These are phyloP conservation scores for Coriaria nepalensis DNA, from an alignment of 306 rosid genomes.

Conservation along the genomic window DNA sequence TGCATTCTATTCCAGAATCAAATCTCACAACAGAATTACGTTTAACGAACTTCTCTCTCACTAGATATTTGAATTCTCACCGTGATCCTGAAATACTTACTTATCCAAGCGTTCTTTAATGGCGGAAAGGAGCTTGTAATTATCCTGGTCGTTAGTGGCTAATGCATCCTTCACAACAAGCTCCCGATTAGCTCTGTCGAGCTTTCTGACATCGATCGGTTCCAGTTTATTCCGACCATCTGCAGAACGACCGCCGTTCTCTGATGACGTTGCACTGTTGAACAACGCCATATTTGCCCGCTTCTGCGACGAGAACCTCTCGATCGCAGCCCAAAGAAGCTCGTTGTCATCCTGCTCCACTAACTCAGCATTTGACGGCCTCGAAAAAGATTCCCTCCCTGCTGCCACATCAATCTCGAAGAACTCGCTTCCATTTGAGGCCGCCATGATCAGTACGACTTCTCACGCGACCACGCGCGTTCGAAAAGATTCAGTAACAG, in stretches of 20 bases:
- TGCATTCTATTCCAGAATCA: no score
- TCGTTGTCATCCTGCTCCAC: conserved; percentile 54
- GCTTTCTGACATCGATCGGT: conserved; percentile 51
- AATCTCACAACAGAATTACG: not conserved
- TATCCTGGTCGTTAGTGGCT: conserved; percentile 69
- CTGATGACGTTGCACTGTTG: conserved; percentile 17
- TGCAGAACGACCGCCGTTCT: not conserved
- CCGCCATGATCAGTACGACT: conserved; percentile 42
- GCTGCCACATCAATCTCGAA: conserved; percentile 31
- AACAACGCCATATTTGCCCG: conserved; percentile 40
- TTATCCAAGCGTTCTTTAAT: conserved; percentile 60
- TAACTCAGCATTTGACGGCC: conserved; percentile 55
- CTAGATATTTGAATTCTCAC: no score
- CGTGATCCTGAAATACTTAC: no score
- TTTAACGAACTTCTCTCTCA: no score
- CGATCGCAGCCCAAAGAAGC: conserved; percentile 65
- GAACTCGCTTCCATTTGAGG: conserved; percentile 72
- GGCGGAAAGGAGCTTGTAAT: conserved; percentile 45
- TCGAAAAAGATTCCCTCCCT: conserved; percentile 22
- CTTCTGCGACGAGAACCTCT: conserved; percentile 46
- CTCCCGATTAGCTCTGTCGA: conserved; percentile 40
- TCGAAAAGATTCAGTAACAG: no score
- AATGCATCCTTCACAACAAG: conserved; percentile 57
- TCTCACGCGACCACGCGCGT: no score
- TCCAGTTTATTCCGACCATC: not conserved